These are phyloP conservation scores for Fusarium papillatum DNA, from an alignment of 2,329 filamentous ascomycete genomes.

Conservation along the genomic window DNA sequence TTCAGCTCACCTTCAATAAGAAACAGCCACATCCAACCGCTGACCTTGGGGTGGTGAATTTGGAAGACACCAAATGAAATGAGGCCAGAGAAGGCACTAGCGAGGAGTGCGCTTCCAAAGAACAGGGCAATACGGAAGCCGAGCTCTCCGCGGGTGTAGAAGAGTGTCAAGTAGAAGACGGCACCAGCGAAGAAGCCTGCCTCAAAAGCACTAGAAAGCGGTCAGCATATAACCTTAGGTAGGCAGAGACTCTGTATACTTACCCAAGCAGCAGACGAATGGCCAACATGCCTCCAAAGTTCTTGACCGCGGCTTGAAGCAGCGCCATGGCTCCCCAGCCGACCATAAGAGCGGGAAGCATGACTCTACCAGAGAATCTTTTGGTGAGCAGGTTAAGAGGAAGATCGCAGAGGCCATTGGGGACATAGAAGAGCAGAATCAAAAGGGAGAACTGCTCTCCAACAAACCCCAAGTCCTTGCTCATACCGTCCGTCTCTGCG, in stretches of 20 bases:
- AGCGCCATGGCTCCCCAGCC: slow-evolving; percentile 60
- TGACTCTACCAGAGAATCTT: slow-evolving; percentile 52
- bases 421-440: slow-evolving; percentile 64
- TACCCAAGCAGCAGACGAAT: slow-evolving; percentile 55
- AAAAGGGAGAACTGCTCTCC: slow-evolving; percentile 59
- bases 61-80: slow-evolving; percentile 72
- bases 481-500: slow-evolving; percentile 61
- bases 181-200: slow-evolving; percentile 64
- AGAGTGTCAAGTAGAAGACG: slow-evolving; percentile 59
- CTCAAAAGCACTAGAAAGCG: slow-evolving; percentile 50
- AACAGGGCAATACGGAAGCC: slow-evolving; percentile 70
- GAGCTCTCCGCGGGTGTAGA: slow-evolving; percentile 74
- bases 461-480: slow-evolving; percentile 54
- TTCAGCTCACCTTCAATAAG: slow-evolving; percentile 57
- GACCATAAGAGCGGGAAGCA: slow-evolving; percentile 55
- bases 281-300: slow-evolving; percentile 60
- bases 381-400: slow-evolving; percentile 63
- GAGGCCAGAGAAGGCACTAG: slow-evolving; percentile 75
- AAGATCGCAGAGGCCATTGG: slow-evolving; percentile 62
- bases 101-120: slow-evolving; percentile 72
- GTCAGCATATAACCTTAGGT: no score
- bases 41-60: neutral
- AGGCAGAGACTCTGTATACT: neutral
- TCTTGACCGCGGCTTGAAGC: slow-evolving; percentile 58
- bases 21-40: slow-evolving; percentile 6